phyloP scores from a whole-genome alignment of 2,329 filamentous ascomycete genomes.

The Rhinocladiella similis region DNA sequence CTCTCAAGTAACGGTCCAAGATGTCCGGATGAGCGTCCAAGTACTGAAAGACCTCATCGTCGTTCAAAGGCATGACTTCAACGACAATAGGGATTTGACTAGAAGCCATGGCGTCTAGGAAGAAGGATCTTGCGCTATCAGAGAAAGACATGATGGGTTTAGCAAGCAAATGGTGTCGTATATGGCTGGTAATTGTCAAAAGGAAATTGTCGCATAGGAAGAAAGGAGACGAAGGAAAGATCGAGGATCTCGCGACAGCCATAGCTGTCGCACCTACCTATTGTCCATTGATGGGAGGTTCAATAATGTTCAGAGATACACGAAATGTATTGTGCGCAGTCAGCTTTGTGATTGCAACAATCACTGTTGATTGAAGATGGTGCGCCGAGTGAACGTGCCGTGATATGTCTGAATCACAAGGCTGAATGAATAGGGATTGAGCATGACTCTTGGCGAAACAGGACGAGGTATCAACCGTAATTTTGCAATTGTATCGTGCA shows the following conservation, averaged over 20 bases:
- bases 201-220: not conserved
- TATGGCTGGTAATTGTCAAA: not conserved
- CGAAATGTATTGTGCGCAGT: not conserved
- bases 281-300: slow-evolving; percentile 1
- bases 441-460: not conserved
- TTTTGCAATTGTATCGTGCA: too few relatives aligned
- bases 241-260: not conserved
- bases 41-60: slow-evolving; percentile 10
- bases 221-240: not conserved
- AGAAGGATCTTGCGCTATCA: slow-evolving; percentile 10
- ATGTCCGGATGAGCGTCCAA: slow-evolving; percentile 18
- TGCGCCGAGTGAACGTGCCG: not conserved
- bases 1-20: slow-evolving; percentile 11
- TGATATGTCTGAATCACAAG: not conserved
- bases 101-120: slow-evolving; percentile 12
- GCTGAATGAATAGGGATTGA: not conserved
- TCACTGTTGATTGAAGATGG: not conserved
- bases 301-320: too few relatives aligned
- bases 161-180: not conserved
- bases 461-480: not conserved
- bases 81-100: slow-evolving; percentile 1
- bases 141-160: slow-evolving; percentile 14
- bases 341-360: not conserved
- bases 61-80: slow-evolving; percentile 7
- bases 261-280: not conserved